A percentile compares a stretch with the other conserved stretches of the same genome.
Evolutionary conservation across 2,329 filamentous ascomycete species (phyloP).

Genomic region (Kalmusia sp.): DNA sequence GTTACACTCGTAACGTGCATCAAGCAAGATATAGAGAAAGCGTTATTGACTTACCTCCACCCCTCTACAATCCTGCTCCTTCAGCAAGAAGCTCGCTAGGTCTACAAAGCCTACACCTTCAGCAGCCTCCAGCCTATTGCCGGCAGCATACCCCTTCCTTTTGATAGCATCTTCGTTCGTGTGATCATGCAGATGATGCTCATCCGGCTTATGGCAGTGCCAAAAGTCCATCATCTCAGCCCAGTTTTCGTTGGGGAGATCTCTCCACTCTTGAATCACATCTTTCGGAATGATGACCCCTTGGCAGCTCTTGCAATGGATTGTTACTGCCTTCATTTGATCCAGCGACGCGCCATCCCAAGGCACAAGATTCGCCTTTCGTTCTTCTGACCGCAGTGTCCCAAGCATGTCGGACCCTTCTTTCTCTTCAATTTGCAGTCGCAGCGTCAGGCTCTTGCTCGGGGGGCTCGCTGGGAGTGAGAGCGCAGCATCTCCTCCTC

Average conservation of each 20-base stretch:
- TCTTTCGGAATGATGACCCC: constrained; percentile 23
- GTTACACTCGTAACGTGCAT: neutral
- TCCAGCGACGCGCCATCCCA: constrained; percentile 52
- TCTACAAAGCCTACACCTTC: constrained; percentile 79
- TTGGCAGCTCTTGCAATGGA: constrained; percentile 38
- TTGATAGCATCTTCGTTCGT: constrained; percentile 38
- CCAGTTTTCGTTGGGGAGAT: constrained; percentile 96
- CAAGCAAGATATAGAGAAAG: neutral
- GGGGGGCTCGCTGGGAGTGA: constrained; percentile 56
- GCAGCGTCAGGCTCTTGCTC: constrained; percentile 60
- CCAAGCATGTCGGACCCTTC: constrained; percentile 39
- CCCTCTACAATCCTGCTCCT: constrained; percentile 68
- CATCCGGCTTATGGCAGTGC: constrained; percentile 93
- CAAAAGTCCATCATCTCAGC: constrained; percentile 99
- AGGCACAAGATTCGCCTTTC: constrained; percentile 48
- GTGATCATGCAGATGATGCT: constrained; percentile 63
- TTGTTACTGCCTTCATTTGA: constrained; percentile 21
- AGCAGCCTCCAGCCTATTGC: constrained; percentile 73
- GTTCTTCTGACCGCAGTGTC: constrained; percentile 34
- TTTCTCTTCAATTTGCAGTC: constrained; percentile 59
- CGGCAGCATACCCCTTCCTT: constrained; percentile 79
- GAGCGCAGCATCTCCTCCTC: constrained; percentile 54
- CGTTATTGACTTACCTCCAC: constrained; percentile 50
- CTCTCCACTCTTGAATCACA: constrained; percentile 72
- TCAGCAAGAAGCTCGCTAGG: constrained; percentile 76